phyloP scores from a whole-genome alignment of 129 eudicot species.

The Saposhnikovia divaricata region DNA sequence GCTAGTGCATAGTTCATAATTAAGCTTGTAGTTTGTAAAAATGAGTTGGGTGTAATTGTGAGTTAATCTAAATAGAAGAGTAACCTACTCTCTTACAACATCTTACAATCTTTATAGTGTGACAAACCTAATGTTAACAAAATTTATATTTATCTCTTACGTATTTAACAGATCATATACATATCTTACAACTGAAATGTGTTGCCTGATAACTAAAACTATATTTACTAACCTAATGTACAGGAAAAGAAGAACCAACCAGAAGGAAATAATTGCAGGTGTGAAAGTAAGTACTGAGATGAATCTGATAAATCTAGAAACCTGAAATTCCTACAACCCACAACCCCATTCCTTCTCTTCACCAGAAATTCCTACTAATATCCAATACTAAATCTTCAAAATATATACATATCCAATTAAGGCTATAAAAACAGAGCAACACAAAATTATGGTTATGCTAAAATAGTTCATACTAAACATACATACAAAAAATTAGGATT shows the following conservation, averaged over 20 bases:
- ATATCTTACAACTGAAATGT: neutral
- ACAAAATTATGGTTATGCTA: too few relatives aligned
- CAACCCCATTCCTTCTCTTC: too few relatives aligned
- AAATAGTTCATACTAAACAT: too few relatives aligned
- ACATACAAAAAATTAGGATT: too few relatives aligned
- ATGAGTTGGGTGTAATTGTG: neutral
- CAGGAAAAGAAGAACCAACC: constrained; percentile 2
- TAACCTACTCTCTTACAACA: neutral
- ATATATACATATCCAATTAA: too few relatives aligned
- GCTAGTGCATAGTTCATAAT: neutral
- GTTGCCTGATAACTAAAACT: neutral
- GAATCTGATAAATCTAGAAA: neutral
- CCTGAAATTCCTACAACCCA: too few relatives aligned
- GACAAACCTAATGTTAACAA: neutral
- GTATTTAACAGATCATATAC: neutral
- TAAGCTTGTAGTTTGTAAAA: too few relatives aligned
- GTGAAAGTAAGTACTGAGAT: neutral
- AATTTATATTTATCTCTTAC: neutral
- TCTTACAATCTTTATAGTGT: neutral
- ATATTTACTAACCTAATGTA: neutral
- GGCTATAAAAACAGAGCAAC: too few relatives aligned
- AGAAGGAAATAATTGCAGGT: constrained; percentile 1
- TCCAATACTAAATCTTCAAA: too few relatives aligned
- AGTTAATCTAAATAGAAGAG: neutral
- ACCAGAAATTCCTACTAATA: too few relatives aligned